A percentile compares a stretch with the other conserved stretches of the same genome.
phyloP scores from a whole-genome alignment of 2,329 filamentous ascomycete genomes.

The Huntiella savannae region DNA sequence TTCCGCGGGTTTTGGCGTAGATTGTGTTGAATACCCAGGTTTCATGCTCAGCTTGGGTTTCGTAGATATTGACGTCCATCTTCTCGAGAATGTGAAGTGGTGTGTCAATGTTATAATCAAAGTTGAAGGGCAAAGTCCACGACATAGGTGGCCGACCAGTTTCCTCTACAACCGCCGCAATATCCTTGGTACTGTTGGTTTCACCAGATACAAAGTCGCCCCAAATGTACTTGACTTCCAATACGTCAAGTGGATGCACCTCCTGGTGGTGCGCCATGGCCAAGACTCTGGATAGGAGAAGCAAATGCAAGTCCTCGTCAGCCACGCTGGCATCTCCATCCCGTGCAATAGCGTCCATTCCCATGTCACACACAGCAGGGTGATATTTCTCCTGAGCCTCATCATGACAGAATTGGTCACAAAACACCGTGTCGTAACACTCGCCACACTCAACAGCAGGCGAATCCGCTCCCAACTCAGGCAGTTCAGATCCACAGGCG shows the following conservation, averaged over 20 bases:
- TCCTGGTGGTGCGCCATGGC: constrained; percentile 45
- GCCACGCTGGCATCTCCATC: constrained; percentile 40
- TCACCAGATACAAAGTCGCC: constrained; percentile 41
- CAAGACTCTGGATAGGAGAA: constrained; percentile 41
- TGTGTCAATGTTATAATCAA: constrained; percentile 53
- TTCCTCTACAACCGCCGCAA: constrained; percentile 1
- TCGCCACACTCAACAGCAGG: constrained; percentile 33
- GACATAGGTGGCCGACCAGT: constrained; percentile 28
- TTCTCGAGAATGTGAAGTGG: constrained; percentile 65
- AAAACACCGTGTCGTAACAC: constrained; percentile 49
- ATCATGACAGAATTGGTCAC: constrained; percentile 38
- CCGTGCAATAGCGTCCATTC: constrained; percentile 45
- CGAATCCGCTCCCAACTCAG: constrained; percentile 12
- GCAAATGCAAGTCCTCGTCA: constrained; percentile 41
- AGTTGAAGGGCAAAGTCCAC: constrained; percentile 60
- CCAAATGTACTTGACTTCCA: constrained; percentile 49
- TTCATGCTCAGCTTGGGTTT: constrained; percentile 38
- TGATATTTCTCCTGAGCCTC: constrained; percentile 42
- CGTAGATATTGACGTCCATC: constrained; percentile 66
- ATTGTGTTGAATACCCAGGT: constrained; percentile 80
- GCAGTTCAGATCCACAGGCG: constrained; percentile 58
- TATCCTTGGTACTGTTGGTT: constrained; percentile 20
- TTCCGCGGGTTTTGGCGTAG: constrained; percentile 83
- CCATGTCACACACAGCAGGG: constrained; percentile 45
- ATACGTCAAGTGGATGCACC: constrained; percentile 42